Percentiles rank a stretch among this genome's conserved stretches.
Evolutionary conservation across 257 asterid species (phyloP).

Genomic region (Craterostigma plantagineum): DNA sequence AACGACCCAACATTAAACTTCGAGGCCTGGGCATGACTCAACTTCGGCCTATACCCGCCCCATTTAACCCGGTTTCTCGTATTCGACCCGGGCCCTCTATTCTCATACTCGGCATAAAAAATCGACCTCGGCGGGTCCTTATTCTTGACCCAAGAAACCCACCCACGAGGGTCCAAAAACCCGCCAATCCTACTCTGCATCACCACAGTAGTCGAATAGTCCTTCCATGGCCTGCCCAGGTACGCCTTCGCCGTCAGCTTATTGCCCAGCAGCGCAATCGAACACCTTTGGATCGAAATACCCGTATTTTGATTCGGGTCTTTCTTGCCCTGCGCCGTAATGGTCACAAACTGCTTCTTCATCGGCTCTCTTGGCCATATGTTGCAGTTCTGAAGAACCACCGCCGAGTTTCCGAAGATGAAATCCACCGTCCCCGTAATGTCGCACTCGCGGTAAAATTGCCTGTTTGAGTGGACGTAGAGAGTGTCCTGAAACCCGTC

Average conservation of each 20-base stretch:
- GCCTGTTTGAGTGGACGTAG: conserved; percentile 8
- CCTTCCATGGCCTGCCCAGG: conserved; percentile 7
- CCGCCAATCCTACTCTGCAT: conserved; percentile 3
- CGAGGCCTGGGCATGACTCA: conserved; percentile 1
- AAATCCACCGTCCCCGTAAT: conserved; percentile 7
- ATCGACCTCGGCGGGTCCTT: conserved; percentile 3
- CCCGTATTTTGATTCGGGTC: conserved; percentile 9
- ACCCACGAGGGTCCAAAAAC: conserved; percentile 2
- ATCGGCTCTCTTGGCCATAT: conserved; percentile 1
- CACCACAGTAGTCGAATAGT: conserved; percentile 4
- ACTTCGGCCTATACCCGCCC: neutral
- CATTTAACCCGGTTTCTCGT: conserved; percentile 1
- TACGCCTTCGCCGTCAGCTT: conserved; percentile 1
- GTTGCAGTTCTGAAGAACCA: conserved; percentile 7
- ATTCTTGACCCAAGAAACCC: conserved; percentile 1
- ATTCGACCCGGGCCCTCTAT: conserved; percentile 3
- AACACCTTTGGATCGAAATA: conserved; percentile 6
- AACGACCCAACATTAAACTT: neutral
- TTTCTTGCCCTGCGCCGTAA: conserved; percentile 7
- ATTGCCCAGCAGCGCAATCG: neutral
- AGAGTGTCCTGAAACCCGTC: conserved; percentile 7
- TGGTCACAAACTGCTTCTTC: conserved; percentile 3
- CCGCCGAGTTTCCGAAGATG: conserved; percentile 8
- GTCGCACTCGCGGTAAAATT: conserved; percentile 9
- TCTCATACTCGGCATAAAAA: conserved; percentile 3